phyloP scores from a whole-genome alignment of 495 filamentous ascomycete genomes.

The Aspergillus hancockii region DNA sequence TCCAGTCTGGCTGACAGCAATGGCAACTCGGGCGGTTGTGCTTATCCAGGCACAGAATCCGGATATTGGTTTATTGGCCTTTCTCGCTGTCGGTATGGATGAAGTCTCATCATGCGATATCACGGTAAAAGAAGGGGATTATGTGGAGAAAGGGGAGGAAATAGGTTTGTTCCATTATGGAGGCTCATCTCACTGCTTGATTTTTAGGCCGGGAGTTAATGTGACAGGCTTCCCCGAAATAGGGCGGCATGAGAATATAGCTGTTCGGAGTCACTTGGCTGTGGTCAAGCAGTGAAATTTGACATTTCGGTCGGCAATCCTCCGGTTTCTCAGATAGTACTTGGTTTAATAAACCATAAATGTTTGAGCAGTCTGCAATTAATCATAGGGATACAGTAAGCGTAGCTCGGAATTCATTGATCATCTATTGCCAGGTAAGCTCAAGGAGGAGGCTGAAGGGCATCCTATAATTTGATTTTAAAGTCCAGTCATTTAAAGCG shows the following conservation, averaged over 20 bases:
- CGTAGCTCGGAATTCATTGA: too few relatives aligned
- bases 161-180: conserved; percentile 41
- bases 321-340: too few relatives aligned
- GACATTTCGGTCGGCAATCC: too few relatives aligned
- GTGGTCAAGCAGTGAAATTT: too few relatives aligned
- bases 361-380: too few relatives aligned
- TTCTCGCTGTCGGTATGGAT: conserved; percentile 63
- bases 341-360: too few relatives aligned
- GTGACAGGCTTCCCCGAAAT: background rate
- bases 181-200: conserved; percentile 54
- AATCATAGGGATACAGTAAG: too few relatives aligned
- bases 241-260: background rate
- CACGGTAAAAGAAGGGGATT: conserved; percentile 56
- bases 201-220: conserved; percentile 37
- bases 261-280: conserved; percentile 6
- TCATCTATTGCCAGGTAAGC: too few relatives aligned
- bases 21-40: conserved; percentile 59
- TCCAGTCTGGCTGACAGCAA: conserved; percentile 49
- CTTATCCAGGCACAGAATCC: conserved; percentile 64
- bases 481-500: too few relatives aligned
- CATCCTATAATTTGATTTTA: too few relatives aligned
- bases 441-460: too few relatives aligned
- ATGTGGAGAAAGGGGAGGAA: conserved; percentile 42
- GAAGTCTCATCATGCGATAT: conserved; percentile 67
- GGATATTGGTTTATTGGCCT: conserved; percentile 58